phyloP scores from a whole-genome alignment of 176 grass and related monocot species.

The Thalia dealbata region DNA sequence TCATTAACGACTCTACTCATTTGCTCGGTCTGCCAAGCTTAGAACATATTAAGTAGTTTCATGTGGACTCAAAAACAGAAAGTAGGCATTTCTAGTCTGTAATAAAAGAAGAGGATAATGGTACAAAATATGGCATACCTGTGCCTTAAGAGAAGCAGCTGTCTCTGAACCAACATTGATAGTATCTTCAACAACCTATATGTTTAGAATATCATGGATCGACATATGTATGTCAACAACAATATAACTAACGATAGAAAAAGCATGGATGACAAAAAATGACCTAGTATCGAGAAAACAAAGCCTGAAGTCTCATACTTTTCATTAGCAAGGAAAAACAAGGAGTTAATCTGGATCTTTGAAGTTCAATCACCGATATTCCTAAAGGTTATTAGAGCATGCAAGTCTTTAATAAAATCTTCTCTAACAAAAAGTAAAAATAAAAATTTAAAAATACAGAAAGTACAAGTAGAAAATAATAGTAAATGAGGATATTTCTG shows the following conservation, averaged over 20 bases:
- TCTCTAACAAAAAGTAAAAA: too few species aligned
- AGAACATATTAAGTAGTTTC: neutral
- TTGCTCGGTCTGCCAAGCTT: slow-evolving; percentile 35
- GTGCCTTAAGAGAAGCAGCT: slow-evolving; percentile 79
- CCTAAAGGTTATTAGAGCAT: too few species aligned
- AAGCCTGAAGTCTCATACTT: too few species aligned
- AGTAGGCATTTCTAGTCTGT: too few species aligned
- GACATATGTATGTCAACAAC: neutral
- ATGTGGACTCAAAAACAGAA: too few species aligned
- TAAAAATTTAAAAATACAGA: too few species aligned
- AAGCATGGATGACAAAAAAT: neutral
- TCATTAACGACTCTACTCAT: slow-evolving; percentile 49
- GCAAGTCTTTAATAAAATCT: too few species aligned
- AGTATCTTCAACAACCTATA: slow-evolving; percentile 78
- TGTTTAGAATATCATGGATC: too few species aligned
- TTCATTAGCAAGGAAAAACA: neutral
- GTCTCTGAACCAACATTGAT: slow-evolving; percentile 85
- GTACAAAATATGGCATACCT: slow-evolving; percentile 34
- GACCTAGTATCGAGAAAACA: neutral
- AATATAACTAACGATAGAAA: neutral
- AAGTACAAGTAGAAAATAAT: too few species aligned
- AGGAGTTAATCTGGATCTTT: too few species aligned
- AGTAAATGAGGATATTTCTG: too few species aligned
- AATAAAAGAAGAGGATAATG: neutral
- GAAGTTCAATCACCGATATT: too few species aligned